Evolutionary conservation across 495 filamentous ascomycete species (phyloP).

Genomic region (Gamarada debralockiae): DNA sequence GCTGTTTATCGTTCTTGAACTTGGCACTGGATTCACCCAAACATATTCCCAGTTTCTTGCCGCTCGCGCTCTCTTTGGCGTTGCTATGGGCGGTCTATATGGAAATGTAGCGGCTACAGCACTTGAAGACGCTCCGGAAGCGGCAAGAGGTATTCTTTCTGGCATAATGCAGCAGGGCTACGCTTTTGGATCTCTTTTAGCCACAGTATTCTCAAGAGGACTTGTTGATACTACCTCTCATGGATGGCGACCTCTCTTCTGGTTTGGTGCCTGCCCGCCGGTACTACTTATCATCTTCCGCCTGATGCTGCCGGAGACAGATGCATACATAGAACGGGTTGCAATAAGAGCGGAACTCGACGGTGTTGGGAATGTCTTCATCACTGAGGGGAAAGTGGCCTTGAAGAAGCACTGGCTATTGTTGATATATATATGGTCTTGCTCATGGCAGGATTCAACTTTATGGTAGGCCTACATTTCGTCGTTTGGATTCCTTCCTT

Average conservation of each 20-base stretch:
- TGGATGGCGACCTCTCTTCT: constrained; percentile 32
- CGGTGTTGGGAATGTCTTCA: background rate
- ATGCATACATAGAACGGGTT: constrained; percentile 21
- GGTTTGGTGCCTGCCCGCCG: constrained; percentile 32
- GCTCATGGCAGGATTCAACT: constrained; percentile 40
- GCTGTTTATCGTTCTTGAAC: constrained; percentile 57
- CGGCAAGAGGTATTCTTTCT: constrained; percentile 52
- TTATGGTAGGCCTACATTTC: constrained; percentile 17
- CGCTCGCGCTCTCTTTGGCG: constrained; percentile 66
- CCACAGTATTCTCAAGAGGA: constrained; percentile 51
- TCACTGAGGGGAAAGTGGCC: constrained; percentile 1
- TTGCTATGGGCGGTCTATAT: constrained; percentile 77
- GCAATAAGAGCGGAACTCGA: background rate
- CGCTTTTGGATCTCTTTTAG: constrained; percentile 68
- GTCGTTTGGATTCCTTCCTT: background rate
- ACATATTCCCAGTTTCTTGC: constrained; percentile 69
- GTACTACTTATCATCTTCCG: constrained; percentile 30
- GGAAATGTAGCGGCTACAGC: constrained; percentile 78
- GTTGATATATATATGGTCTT: constrained; percentile 40
- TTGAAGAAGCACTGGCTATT: constrained; percentile 36
- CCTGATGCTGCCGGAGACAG: constrained; percentile 24
- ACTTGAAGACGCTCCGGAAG: constrained; percentile 62
- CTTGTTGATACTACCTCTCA: constrained; percentile 29
- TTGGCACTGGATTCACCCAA: constrained; percentile 65
- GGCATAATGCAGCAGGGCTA: constrained; percentile 77